Base-by-base conservation (phyloP, 352 stramenopile species). In the Pythium plurisporium region DNA sequence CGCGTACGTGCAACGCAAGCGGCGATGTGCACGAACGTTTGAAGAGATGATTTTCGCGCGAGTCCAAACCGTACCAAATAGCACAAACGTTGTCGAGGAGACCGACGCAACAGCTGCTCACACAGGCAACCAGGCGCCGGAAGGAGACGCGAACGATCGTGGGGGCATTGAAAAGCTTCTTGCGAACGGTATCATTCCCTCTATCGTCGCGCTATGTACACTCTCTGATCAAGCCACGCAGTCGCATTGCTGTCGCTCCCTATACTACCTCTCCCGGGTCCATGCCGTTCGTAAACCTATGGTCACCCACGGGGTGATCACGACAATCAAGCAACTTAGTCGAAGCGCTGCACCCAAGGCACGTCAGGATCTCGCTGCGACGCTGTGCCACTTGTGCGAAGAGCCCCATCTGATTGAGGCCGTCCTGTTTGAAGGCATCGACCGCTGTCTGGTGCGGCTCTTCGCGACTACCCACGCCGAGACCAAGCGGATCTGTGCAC, bases 1-100 rank as follows among this genome's bases (percentile, higher is more conserved):
- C 14, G 50, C 69, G 20, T 74, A 74, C 41, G 53, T 83, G 8
- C 61, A 76, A 22, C 71, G 77, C 11, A 90, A 90, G 52, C 75
- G 82, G 1, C 72, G 78, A 7, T 92, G 82, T 29, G 82, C 82
- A 8, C 80, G 82, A 25, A 90, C 82, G 0, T 92, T 92, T 53
- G 79, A 88, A 52, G 70, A 86, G 19, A 90, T 92, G 78, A 83
- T 92, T 37, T 55, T 67, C 19, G 67, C 64, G 12, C 76, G 77
- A 17, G 47, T 50, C 49, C 70, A 47, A 19, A 15, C 7, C 2
- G 34, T 11, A 10, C 8, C 31, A 5, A 40, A 2, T 25, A 48
- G 25, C 2, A 42, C n/a, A 15, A 27, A 6, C 11, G n/a, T 22
- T 2, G 26, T 17, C 25, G 33, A 55, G 1, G 27, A 50, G 6